Conservation (phyloP, 306 rosid species). For the Lathyrus sativus region DNA sequence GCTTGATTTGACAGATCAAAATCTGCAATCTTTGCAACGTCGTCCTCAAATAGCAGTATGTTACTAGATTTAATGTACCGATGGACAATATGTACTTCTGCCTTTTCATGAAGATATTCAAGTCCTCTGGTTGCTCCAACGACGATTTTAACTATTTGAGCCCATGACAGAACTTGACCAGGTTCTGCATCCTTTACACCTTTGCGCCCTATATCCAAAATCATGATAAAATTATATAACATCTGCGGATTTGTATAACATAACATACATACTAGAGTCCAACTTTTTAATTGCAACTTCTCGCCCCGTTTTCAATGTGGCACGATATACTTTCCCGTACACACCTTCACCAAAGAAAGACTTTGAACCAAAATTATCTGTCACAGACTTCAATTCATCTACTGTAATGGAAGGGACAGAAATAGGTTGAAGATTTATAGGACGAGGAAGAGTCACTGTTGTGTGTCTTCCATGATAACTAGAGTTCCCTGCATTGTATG, state of each 20-base stretch:
- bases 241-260: conserved; percentile 37
- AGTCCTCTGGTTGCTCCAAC: conserved; percentile 84
- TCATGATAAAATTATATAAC: conserved; percentile 70
- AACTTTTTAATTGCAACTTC: conserved; percentile 73
- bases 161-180: conserved; percentile 72
- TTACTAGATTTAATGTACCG: conserved; percentile 86
- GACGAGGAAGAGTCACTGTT: conserved; percentile 37
- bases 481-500: conserved; percentile 46
- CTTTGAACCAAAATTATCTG: conserved; percentile 69
- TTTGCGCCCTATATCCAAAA: no score
- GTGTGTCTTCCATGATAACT: conserved; percentile 50
- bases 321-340: conserved; percentile 71
- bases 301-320: conserved; percentile 53
- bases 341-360: conserved; percentile 80
- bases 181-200: conserved; percentile 76
- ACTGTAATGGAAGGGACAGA: conserved; percentile 64
- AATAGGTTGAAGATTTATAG: conserved; percentile 59
- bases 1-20: no score
- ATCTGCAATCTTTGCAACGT: conserved; percentile 78
- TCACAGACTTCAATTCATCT: conserved; percentile 67
- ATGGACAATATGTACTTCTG: conserved; percentile 68
- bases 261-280: conserved; percentile 51
- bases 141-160: conserved; percentile 77
- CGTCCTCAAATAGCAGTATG: conserved; percentile 69
- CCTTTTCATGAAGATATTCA: conserved; percentile 77